phyloP scores from a whole-genome alignment of 352 stramenopile genomes.

The Elongisporangium anandrum region DNA sequence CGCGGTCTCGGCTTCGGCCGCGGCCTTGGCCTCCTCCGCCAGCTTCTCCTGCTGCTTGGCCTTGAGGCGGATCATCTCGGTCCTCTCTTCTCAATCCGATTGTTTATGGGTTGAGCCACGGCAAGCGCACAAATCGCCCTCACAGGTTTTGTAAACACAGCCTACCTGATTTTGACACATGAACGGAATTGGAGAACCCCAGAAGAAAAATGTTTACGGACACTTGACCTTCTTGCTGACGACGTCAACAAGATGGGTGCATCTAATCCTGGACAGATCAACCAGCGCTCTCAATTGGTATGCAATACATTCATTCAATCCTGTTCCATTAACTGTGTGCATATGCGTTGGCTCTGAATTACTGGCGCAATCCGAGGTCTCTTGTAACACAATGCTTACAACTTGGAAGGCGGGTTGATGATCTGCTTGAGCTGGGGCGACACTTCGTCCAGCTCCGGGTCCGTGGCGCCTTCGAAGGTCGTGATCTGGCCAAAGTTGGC shows the following conservation, averaged over 20 bases:
- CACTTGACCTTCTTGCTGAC: neutral
- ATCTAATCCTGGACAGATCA: too few species aligned
- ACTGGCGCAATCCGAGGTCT: neutral
- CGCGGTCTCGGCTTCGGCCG: slow-evolving; percentile 16
- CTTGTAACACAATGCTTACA: slow-evolving; percentile 35
- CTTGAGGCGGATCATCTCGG: slow-evolving; percentile 73
- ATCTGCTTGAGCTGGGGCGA: slow-evolving; percentile 81
- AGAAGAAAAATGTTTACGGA: neutral
- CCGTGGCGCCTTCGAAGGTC: slow-evolving; percentile 66
- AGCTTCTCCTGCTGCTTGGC: slow-evolving; percentile 86
- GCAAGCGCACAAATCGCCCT: neutral
- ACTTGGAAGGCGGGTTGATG: slow-evolving; percentile 42
- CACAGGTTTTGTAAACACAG: neutral
- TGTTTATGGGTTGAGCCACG: neutral
- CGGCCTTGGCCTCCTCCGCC: slow-evolving; percentile 58
- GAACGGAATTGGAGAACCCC: neutral
- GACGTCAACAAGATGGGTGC: neutral
- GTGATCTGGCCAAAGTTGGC: slow-evolving; percentile 72
- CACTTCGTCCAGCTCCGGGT: slow-evolving; percentile 75
- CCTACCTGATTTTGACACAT: neutral
- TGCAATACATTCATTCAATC: neutral
- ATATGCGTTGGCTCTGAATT: neutral
- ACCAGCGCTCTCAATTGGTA: too few species aligned
- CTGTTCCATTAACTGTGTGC: neutral
- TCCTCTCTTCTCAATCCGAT: neutral